Evolutionary conservation across 441 rosid species (phyloP).

Genomic region (Lepidium campestre): DNA sequence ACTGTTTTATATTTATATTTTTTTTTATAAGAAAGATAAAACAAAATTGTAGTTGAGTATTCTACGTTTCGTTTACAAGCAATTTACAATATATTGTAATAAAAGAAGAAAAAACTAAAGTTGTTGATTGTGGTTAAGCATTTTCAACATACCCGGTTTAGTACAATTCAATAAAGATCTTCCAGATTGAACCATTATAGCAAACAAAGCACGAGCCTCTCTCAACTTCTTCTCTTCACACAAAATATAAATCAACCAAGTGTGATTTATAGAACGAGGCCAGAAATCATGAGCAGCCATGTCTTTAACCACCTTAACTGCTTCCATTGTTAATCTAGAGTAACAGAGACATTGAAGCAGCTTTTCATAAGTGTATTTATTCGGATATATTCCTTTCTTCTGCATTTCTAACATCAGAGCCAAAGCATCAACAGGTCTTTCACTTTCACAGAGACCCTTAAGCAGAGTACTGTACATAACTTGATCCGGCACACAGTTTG

Average conservation of each 20-base stretch:
- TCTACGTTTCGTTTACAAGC: constrained; percentile 10
- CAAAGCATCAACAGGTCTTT: constrained; percentile 45
- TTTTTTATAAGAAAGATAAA: neutral
- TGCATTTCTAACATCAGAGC: constrained; percentile 37
- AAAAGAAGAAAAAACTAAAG: neutral
- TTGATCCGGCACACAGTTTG: constrained; percentile 43
- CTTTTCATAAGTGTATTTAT: constrained; percentile 35
- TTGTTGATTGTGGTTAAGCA: constrained; percentile 22
- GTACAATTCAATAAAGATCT: constrained; percentile 26
- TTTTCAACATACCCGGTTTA: constrained; percentile 17
- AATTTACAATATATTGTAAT: constrained; percentile 1
- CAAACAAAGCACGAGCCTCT: constrained; percentile 38
- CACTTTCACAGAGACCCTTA: constrained; percentile 43
- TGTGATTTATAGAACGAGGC: constrained; percentile 27
- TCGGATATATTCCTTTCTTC: constrained; percentile 44
- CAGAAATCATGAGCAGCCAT: constrained; percentile 35
- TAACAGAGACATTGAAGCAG: constrained; percentile 46
- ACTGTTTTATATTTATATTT: neutral
- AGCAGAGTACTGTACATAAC: constrained; percentile 38
- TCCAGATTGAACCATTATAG: constrained; percentile 35
- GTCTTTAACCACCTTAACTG: constrained; percentile 47
- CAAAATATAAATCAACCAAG: constrained; percentile 41
- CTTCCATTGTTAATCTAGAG: constrained; percentile 33
- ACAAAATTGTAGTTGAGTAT: neutral
- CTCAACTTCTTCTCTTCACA: constrained; percentile 38